Evolutionary conservation across 306 rosid genomes (phyloP).

Genomic region (Prunus armeniaca): DNA sequence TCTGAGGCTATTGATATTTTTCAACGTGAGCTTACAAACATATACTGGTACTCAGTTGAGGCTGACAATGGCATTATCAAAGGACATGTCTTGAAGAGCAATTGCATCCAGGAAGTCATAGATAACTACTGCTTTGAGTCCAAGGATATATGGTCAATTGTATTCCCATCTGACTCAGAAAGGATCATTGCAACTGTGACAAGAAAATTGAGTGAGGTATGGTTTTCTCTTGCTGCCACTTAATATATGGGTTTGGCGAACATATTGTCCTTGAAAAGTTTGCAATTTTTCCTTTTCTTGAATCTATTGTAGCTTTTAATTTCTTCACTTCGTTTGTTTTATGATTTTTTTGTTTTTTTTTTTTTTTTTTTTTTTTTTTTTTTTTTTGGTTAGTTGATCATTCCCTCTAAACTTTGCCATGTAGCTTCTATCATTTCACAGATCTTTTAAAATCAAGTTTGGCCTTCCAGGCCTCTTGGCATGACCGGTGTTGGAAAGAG

Average conservation of each 20-base stretch:
- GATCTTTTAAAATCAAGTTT: neutral
- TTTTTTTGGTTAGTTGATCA: neutral
- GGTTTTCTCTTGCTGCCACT: neutral
- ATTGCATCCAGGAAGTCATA: conserved; percentile 42
- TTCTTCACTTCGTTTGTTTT: neutral
- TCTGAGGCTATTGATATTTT: conserved; percentile 70
- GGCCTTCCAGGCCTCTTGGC: neutral
- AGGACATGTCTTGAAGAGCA: conserved; percentile 79
- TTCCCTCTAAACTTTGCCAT: neutral
- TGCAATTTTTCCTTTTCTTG: neutral
- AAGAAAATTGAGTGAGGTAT: conserved; percentile 79
- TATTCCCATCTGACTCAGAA: conserved; percentile 93
- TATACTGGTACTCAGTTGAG: conserved; percentile 93
- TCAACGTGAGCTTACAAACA: conserved; percentile 66
- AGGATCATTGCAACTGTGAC: conserved; percentile 70
- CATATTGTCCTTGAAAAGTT: neutral
- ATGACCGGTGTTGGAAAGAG: neutral
- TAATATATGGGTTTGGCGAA: neutral
- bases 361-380: no score
- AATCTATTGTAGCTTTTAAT: neutral
- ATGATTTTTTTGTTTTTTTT: no score
- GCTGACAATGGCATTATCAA: conserved; percentile 67
- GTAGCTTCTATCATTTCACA: neutral
- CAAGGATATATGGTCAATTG: conserved; percentile 79
- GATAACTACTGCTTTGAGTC: conserved; percentile 79